Base-by-base conservation (phyloP, 2,329 filamentous ascomycete genomes). In the Biscogniauxia mediterranea region DNA sequence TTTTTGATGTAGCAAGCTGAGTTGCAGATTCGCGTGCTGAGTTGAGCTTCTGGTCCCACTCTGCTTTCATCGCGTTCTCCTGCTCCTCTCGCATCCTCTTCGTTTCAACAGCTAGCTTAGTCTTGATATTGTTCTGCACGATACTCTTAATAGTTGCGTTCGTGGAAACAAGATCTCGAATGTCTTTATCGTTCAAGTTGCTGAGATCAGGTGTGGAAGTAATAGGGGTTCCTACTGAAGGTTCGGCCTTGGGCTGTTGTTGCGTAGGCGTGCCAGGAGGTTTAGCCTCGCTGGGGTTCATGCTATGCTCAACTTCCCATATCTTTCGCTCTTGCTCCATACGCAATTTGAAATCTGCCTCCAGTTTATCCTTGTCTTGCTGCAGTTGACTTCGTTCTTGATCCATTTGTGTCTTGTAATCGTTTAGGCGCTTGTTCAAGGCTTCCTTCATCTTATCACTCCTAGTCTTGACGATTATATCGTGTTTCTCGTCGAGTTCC, bases 1-100 rank as follows among this genome's bases (percentile, higher is more conserved):
- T 85, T 74, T 91, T 92, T 79, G 93, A 93, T 42, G 88, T 85
- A 52, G 88, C 87, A 78, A 95, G 84, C 63, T 89, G 83, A 56
- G 89, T 85, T 2, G 88, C 89, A 73, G 89, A 83, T 64, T 88
- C 84, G 58, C 81, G 79, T 11, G 83, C 85, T 56, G 81, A 79
- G 13, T 71, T 68, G 21, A 85, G 76, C 75, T 85, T 87, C 50
- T 79, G 76, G 55, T 87, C 84, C 58, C 78, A 81, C 61, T 86
- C 81, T 9, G 70, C 63, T 71, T 80, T 81, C 42, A 80, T 59
- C 4, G 74, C 68, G 26, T 77, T 76, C 67, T 86, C 82, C 4
- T 78, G 74, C 67, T 87, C 85, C 1, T 82, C 78, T 65, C 82
- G 83, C 28, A 86, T 73, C 71, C 84, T 88, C 61, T 84, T 81